Base-by-base conservation (phyloP, 495 filamentous ascomycete genomes). In the Penicillium fimorum region DNA sequence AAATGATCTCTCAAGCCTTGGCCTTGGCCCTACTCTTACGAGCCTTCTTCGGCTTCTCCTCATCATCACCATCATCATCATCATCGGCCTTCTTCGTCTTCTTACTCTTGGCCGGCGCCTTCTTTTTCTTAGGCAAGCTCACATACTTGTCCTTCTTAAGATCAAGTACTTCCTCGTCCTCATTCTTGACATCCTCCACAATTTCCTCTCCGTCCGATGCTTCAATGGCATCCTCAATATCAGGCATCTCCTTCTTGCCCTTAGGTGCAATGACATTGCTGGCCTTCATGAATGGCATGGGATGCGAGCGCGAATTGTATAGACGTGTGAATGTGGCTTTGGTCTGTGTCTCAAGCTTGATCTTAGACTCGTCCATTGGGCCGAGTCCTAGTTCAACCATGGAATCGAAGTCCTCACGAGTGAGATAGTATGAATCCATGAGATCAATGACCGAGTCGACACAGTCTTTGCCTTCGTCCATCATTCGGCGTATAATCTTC, bases 381-480 rank as follows among this genome's bases (percentile, higher is more conserved):
- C 94, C 95, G 32, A 99, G 80, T 11, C 91, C 93, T 11, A 99
- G 84, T 70, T 99, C 94, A 57, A 92, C 75, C 63, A 97, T 89
- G 13, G 84, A 87, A 69, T 99, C 94, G 70, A 87, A 96, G 71
- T 99, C 94, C 7, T 97, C 94, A 53, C 85, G 84, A 0, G 94
- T 97, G n/a, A 99, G 80, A 73, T 87, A 99, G 70, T 99, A 99
- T 69, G 86, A 88, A 65, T 99, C 94, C 94, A 99, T 96, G 42
- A 96, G 77, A 30, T 92, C 82, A 64, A 97, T 96, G 41, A 87
- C 76, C n/a, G 84, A 82, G 0, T 81, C 76, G 33, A 94, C 84
- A 25, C 79, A 77, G 0, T 91, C 88, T 67, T 90, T 91, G 62
- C 91, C 91, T 47, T 90, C 83, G 0, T 73, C 69, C 65, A 86